A percentile compares a stretch with the other conserved stretches of the same genome.
Evolutionary conservation across 2,329 filamentous ascomycete genomes (phyloP).

Genomic region (Xylariaceae sp.): DNA sequence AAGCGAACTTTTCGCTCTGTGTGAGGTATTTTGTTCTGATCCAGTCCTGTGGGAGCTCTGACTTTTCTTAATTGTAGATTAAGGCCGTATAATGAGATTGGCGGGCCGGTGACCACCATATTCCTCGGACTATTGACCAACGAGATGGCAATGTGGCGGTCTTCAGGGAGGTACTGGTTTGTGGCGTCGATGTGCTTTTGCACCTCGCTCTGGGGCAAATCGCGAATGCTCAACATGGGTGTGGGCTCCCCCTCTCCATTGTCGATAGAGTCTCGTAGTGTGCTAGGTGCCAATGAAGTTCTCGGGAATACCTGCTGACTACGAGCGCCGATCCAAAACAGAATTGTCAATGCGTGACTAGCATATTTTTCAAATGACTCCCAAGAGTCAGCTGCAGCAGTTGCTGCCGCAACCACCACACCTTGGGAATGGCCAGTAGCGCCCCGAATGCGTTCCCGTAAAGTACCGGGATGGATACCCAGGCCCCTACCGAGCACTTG

Average conservation of each 20-base stretch:
- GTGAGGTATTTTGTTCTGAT: slow-evolving; percentile 90
- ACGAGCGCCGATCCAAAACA: slow-evolving; percentile 97
- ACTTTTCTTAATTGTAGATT: slow-evolving; percentile 94
- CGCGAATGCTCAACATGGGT: slow-evolving; percentile 96
- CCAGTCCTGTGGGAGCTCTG: slow-evolving; percentile 94
- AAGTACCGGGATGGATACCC: slow-evolving; percentile 81
- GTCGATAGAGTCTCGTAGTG: slow-evolving; percentile 88
- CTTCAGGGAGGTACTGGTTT: slow-evolving; percentile 89
- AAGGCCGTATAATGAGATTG: slow-evolving; percentile 91
- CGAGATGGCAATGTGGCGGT: slow-evolving; percentile 91
- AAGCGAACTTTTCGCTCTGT: slow-evolving; percentile 96
- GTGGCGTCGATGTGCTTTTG: slow-evolving; percentile 96
- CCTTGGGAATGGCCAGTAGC: slow-evolving; percentile 96
- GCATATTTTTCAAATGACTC: slow-evolving; percentile 81
- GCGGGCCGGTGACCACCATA: slow-evolving; percentile 92
- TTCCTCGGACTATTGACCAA: slow-evolving; percentile 96
- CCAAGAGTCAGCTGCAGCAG: slow-evolving; percentile 88
- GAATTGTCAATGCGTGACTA: slow-evolving; percentile 77
- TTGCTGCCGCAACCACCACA: slow-evolving; percentile 87
- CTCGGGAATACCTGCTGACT: slow-evolving; percentile 96
- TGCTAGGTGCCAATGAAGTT: slow-evolving; percentile 85
- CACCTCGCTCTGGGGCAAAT: slow-evolving; percentile 80
- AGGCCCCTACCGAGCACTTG: slow-evolving; percentile 89
- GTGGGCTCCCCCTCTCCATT: slow-evolving; percentile 93
- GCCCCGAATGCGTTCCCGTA: slow-evolving; percentile 79